These are phyloP conservation scores for Saksenaea oblongispora DNA, from an alignment of 371 early-diverging fungal species.

Conservation along the genomic window DNA sequence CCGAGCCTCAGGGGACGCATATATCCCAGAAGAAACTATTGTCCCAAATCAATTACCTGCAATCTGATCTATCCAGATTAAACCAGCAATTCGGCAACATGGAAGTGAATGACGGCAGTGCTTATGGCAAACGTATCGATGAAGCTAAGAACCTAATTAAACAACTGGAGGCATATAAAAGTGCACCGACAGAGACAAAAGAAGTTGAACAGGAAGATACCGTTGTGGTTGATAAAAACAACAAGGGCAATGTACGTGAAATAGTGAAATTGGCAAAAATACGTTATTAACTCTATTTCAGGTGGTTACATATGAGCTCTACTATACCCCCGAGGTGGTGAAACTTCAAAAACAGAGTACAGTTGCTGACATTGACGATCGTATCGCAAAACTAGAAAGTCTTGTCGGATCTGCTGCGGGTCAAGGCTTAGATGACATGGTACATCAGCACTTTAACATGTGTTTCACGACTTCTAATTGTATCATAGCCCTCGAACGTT, in stretches of 20 bases:
- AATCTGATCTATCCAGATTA: constrained; percentile 67
- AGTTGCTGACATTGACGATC: constrained; percentile 71
- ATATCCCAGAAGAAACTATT: constrained; percentile 61
- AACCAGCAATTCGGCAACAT: constrained; percentile 41
- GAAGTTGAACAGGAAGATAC: constrained; percentile 23
- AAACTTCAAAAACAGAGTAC: constrained; percentile 62
- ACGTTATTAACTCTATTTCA: too few species aligned
- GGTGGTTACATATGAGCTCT: constrained; percentile 78
- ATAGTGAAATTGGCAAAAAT: not conserved
- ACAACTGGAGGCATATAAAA: constrained; percentile 67
- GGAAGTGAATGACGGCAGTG: constrained; percentile 21
- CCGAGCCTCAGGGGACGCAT: constrained; percentile 16
- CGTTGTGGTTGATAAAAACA: constrained; percentile 23
- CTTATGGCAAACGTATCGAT: constrained; percentile 42
- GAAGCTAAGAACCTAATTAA: constrained; percentile 64
- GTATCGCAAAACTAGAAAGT: constrained; percentile 79
- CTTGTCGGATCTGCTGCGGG: constrained; percentile 74
- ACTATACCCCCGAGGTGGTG: constrained; percentile 71
- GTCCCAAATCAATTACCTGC: constrained; percentile 66
- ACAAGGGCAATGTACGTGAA: constrained; percentile 45
- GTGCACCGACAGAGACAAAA: constrained; percentile 9
- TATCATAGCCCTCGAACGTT: constrained; percentile 35
- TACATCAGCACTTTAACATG: constrained; percentile 15
- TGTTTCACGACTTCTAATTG: not conserved
- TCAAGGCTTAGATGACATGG: constrained; percentile 54